These are phyloP conservation scores for Discostella stelligeroides DNA, from an alignment of 108 stramenopile species.

Conservation along the genomic window DNA sequence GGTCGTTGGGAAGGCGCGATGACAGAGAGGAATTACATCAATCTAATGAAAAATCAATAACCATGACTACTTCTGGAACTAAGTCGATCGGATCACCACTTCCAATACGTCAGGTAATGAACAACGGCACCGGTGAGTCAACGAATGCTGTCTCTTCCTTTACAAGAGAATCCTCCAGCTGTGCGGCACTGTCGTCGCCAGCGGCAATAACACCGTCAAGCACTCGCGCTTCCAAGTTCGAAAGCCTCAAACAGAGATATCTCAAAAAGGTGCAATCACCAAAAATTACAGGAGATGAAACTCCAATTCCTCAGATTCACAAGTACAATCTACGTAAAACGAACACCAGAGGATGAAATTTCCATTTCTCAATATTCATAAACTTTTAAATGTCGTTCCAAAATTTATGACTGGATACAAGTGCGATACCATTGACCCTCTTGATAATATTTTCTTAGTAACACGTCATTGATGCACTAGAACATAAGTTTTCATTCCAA, in stretches of 20 bases:
- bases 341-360: not conserved
- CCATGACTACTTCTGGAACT: not conserved
- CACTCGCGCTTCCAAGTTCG: slow-evolving; percentile 9
- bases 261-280: slow-evolving; percentile 15
- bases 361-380: too few species aligned
- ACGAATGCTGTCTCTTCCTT: not conserved
- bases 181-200: not conserved
- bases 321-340: not conserved
- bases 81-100: too few species aligned
- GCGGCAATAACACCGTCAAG: not conserved
- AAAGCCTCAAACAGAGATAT: slow-evolving; percentile 6
- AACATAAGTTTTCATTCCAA: slow-evolving; percentile 44
- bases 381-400: too few species aligned
- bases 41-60: not conserved
- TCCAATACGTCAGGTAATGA: not conserved
- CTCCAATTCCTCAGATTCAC: too few species aligned
- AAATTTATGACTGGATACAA: too few species aligned
- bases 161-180: not conserved
- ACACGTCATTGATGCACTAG: not conserved
- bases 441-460: not conserved
- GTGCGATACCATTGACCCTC: too few species aligned
- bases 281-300: not conserved
- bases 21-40: slow-evolving; percentile 6
- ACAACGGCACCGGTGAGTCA: not conserved
- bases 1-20: slow-evolving; percentile 19